Base-by-base conservation (phyloP, 345 rosid genomes). In the Salix purpurea region DNA sequence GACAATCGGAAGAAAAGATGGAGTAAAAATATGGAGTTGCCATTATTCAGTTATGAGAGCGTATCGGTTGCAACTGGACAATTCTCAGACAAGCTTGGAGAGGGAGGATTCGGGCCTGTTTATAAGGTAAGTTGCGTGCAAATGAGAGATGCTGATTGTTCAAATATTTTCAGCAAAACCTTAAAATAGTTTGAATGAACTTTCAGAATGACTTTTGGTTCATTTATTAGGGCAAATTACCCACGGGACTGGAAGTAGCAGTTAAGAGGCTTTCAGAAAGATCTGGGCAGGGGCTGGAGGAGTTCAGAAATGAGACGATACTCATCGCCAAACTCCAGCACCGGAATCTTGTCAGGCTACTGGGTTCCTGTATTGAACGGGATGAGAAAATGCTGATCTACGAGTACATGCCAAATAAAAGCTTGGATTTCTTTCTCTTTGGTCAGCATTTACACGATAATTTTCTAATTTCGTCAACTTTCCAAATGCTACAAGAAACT, bases 301-400 rank as follows among this genome's bases (percentile, higher is more conserved):
- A 66, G 40, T 66, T 66, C 69, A 30, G 24, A 21, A 66, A 66
- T 21, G 69, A 66, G 42, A 36, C 69, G 3, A 30, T 18, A 5
- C 69, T 66, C 10, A 66, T 66, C 32, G 69, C 69, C 69, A 66
- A 66, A 66, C 69, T 66, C 69, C 69, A 66, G 69, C 69, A 66
- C 69, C 30, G 40, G 69, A 66, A 66, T 66, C 46, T 66, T 30
- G 69, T 66, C 34, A 6, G 40, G 46, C 40, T 66, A 18, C 16
- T 66, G 5, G 69, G 69, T 36, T 66, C n/a, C 23, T 66, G 69
- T 19, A 66, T 30, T 30, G 40, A 66, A 66, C 10, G 40, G 40
- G 44, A 32, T 16, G 69, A 66, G 40, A 66, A 66, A 12, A 66
- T 66, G 5, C 40, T 66, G 9, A 66, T 2, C 0, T 66, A 60